Percentiles rank a stretch among this genome's conserved stretches.
Evolutionary conservation across 345 rosid genomes (phyloP).

Genomic region (Abelmoschus esculentus): DNA sequence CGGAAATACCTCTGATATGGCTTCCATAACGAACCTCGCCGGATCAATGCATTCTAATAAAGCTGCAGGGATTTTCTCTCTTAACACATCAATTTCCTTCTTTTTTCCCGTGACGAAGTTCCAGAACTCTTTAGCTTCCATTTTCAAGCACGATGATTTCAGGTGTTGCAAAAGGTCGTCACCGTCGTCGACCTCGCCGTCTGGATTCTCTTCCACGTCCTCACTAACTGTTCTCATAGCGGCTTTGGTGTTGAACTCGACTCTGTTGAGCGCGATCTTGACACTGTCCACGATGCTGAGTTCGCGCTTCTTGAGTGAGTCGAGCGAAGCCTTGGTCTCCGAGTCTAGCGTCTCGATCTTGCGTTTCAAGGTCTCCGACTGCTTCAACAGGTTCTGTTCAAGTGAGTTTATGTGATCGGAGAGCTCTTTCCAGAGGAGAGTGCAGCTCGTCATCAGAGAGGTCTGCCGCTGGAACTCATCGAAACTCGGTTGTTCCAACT

Average conservation of each 20-base stretch:
- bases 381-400: constrained; percentile 66
- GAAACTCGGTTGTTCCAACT: constrained; percentile 74
- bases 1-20: constrained; percentile 88
- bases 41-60: constrained; percentile 82
- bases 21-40: constrained; percentile 69
- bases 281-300: constrained; percentile 81
- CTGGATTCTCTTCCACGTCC: constrained; percentile 29
- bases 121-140: constrained; percentile 81
- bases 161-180: constrained; percentile 50
- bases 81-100: constrained; percentile 65
- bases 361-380: constrained; percentile 70
- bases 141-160: constrained; percentile 51
- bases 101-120: constrained; percentile 56
- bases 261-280: constrained; percentile 57
- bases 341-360: constrained; percentile 65
- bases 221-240: constrained; percentile 36
- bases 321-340: constrained; percentile 69
- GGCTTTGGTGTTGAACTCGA: constrained; percentile 45
- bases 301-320: constrained; percentile 71
- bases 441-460: constrained; percentile 95
- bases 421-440: constrained; percentile 95
- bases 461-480: constrained; percentile 93
- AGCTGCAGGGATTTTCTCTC: constrained; percentile 62
- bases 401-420: constrained; percentile 90
- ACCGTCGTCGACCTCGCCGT: constrained; percentile 73